Conservation (phyloP, 2,329 filamentous ascomycete genomes). For the Cadophora sp. region DNA sequence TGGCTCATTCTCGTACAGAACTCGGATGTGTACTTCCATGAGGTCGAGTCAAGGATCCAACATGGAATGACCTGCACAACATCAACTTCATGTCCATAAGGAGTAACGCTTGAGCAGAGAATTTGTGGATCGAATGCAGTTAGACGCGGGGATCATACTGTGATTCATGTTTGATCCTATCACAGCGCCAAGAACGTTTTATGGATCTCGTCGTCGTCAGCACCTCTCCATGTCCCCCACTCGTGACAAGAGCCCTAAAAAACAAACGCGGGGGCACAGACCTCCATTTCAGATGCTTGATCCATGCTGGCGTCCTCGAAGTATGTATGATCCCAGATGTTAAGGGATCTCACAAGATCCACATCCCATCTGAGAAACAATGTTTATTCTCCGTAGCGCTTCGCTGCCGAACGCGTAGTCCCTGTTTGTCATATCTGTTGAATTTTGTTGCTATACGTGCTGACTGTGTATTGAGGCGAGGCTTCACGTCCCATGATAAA, state of each 20-base stretch:
- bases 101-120: not conserved
- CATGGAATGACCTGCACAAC: not conserved
- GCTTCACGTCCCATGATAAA: not conserved
- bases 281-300: not conserved
- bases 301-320: not conserved
- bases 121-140: not conserved
- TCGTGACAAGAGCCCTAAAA: not conserved
- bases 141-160: conserved; percentile 12
- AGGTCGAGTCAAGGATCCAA: not conserved
- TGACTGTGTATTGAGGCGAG: not conserved
- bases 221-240: not conserved
- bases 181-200: not conserved
- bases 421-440: not conserved
- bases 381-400: not conserved
- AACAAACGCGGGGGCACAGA: not conserved
- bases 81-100: not conserved
- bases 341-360: not conserved
- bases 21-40: not conserved
- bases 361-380: not conserved
- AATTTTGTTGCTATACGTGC: not conserved
- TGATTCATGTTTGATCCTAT: conserved; percentile 2
- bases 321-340: not conserved
- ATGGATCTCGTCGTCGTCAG: conserved; percentile 14
- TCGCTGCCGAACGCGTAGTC: not conserved
- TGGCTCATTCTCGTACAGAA: not conserved